phyloP scores from a whole-genome alignment of 192 early-diverging fungal species.

The Backusella westeae region DNA sequence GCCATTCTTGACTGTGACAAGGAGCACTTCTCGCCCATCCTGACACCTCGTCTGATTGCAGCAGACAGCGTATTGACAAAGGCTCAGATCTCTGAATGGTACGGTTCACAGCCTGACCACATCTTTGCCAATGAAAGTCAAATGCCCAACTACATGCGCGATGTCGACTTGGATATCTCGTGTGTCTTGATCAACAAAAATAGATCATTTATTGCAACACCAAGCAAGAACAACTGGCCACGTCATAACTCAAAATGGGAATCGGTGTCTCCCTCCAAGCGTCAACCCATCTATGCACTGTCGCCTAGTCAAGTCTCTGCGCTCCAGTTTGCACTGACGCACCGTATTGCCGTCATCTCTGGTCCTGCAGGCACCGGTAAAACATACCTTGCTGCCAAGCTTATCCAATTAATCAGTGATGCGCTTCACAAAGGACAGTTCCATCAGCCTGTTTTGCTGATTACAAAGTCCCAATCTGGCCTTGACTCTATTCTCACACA shows the following conservation, averaged over 20 bases:
- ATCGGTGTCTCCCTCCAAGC: neutral
- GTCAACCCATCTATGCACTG: conserved; percentile 14
- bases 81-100: neutral
- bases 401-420: conserved; percentile 19
- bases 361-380: conserved; percentile 32
- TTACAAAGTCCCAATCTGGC: conserved; percentile 14
- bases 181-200: neutral
- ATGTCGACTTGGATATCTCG: conserved; percentile 13
- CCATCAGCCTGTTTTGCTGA: conserved; percentile 24
- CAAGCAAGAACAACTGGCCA: conserved; percentile 14
- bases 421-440: conserved; percentile 14
- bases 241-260: neutral
- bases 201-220: neutral
- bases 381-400: conserved; percentile 24
- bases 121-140: neutral
- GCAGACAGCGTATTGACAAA: neutral
- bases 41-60: neutral
- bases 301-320: conserved; percentile 27
- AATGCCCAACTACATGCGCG: neutral
- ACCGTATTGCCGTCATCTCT: conserved; percentile 27
- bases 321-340: conserved; percentile 18
- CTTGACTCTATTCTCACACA: conserved; percentile 20
- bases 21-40: neutral
- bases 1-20: neutral
- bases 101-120: neutral